phyloP scores from a whole-genome alignment of 2,329 filamentous ascomycete species.

The Geoglossum cookeanum region DNA sequence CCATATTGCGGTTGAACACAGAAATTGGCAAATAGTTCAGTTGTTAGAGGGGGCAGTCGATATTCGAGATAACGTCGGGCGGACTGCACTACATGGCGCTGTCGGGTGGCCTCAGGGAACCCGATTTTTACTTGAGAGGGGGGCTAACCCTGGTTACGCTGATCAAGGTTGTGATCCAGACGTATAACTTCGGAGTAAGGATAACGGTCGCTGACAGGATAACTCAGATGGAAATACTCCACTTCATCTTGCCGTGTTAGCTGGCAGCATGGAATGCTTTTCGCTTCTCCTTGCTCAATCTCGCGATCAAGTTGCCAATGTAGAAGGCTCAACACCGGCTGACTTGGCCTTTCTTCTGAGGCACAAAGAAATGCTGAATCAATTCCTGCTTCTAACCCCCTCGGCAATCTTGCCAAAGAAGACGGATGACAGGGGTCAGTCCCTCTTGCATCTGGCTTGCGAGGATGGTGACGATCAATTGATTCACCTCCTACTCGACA shows the following conservation, averaged over 20 bases:
- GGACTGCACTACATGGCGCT: neutral
- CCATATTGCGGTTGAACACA: neutral
- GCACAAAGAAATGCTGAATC: neutral
- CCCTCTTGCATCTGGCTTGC: neutral
- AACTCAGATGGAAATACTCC: neutral
- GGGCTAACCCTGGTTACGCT: neutral
- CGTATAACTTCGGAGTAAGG: too few species aligned
- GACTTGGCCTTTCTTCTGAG: neutral
- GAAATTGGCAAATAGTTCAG: neutral
- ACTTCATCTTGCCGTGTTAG: neutral
- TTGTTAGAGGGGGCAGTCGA: neutral
- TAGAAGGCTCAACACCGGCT: neutral
- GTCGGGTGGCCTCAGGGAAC: neutral
- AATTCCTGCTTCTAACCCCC: neutral
- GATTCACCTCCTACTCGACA: neutral
- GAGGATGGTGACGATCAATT: neutral
- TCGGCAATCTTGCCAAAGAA: neutral
- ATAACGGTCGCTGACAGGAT: neutral
- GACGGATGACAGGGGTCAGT: neutral
- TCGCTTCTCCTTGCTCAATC: neutral
- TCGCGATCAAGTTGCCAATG: neutral
- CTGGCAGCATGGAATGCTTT: neutral
- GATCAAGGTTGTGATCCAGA: neutral
- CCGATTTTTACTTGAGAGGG: neutral
- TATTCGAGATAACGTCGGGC: neutral